Conservation (phyloP, 2,329 filamentous ascomycete genomes). For the Incumbomyces delicatus region DNA sequence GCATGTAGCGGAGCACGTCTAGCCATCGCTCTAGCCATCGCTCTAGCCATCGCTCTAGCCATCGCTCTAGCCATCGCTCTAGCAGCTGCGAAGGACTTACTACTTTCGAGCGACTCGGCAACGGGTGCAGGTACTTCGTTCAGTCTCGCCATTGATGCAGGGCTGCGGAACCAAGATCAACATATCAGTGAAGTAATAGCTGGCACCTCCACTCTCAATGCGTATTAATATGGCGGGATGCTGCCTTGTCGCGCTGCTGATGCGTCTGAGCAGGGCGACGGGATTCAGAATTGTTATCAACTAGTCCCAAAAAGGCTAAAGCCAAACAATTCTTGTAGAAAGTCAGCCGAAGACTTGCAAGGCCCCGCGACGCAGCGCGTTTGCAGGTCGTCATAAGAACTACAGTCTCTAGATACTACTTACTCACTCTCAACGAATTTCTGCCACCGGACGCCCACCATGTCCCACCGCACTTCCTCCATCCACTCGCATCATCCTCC, state of each 20-base stretch:
- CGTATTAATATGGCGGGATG: background rate
- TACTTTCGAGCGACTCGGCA: slow-evolving; percentile 37
- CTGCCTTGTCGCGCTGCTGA: too few relatives aligned
- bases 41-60: too few relatives aligned
- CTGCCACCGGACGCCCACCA: slow-evolving; percentile 9
- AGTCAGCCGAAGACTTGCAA: background rate
- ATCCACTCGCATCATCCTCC: background rate
- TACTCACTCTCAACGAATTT: too few relatives aligned
- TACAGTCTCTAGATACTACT: too few relatives aligned
- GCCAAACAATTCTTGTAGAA: background rate
- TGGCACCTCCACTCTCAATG: background rate
- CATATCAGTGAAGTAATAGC: slow-evolving; percentile 4
- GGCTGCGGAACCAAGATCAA: background rate
- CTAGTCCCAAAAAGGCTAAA: background rate
- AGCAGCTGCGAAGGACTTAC: slow-evolving; percentile 26
- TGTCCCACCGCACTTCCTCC: slow-evolving; percentile 25
- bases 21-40: too few relatives aligned
- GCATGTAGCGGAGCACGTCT: too few relatives aligned
- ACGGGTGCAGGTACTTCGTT: slow-evolving; percentile 36
- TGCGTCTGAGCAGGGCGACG: too few relatives aligned
- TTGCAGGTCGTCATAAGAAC: too few relatives aligned
- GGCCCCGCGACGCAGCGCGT: background rate
- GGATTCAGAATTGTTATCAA: too few relatives aligned
- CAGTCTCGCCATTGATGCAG: slow-evolving; percentile 36
- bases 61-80: too few relatives aligned